Conservation (phyloP, 257 asterid species). For the Henckelia pumila region DNA sequence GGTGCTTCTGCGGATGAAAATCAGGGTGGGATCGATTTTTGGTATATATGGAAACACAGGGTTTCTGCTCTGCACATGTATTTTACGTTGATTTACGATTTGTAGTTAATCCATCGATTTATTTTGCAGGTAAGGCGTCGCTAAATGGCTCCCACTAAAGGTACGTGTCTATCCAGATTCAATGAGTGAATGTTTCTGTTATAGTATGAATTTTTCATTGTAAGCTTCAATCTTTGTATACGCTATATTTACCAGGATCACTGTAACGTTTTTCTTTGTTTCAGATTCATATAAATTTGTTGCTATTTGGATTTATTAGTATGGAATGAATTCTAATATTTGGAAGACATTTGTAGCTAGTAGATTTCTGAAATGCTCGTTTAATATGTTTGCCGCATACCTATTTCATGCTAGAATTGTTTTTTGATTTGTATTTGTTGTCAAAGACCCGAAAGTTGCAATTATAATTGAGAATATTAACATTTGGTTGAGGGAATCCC, state of each 20-base stretch:
- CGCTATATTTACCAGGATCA: neutral
- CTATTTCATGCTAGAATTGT: neutral
- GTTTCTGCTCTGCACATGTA: neutral
- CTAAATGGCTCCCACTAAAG: slow-evolving; percentile 41
- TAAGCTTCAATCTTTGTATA: neutral
- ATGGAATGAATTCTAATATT: no score
- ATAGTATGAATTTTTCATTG: neutral
- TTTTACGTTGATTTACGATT: neutral
- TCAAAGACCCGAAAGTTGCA: neutral
- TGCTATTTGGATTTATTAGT: no score
- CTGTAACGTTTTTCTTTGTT: neutral
- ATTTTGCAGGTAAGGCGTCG: slow-evolving; percentile 29
- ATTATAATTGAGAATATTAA: neutral
- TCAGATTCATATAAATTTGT: neutral
- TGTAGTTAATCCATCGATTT: neutral
- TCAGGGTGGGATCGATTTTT: no score
- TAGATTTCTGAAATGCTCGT: neutral
- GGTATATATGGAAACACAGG: no score
- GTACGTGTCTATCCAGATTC: slow-evolving; percentile 16
- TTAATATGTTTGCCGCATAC: neutral
- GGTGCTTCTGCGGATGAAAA: no score
- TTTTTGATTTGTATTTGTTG: neutral
- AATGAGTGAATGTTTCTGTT: neutral
- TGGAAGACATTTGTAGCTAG: neutral
- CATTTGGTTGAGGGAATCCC: neutral